Evolutionary conservation across 2,329 filamentous ascomycete genomes (phyloP).

Genomic region (Cordyceps fumosorosea): DNA sequence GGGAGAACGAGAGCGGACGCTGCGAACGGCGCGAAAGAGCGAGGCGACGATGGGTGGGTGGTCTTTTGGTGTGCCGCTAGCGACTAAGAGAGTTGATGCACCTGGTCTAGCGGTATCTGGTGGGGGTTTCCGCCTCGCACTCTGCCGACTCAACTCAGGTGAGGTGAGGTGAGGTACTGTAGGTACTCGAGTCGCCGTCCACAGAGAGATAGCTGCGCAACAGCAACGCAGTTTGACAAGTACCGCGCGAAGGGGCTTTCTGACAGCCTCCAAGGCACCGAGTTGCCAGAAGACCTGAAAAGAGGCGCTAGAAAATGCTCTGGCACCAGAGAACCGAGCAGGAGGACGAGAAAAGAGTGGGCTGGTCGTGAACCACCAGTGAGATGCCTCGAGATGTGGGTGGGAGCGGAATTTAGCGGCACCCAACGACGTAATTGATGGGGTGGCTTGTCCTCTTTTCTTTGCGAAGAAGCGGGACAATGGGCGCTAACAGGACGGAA

Average conservation of each 20-base stretch:
- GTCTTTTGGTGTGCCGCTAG: constrained; percentile 6
- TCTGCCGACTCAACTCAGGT: neutral
- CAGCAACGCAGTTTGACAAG: neutral
- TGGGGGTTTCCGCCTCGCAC: constrained; percentile 2
- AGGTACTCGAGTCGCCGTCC: neutral
- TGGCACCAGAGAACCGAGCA: neutral
- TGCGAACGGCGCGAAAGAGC: constrained; percentile 10
- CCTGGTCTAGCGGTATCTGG: constrained; percentile 2
- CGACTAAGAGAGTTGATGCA: constrained; percentile 1
- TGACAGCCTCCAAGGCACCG: neutral
- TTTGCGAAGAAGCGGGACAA: constrained; percentile 7
- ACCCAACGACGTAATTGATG: constrained; percentile 13
- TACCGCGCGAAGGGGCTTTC: neutral
- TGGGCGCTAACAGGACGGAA: constrained; percentile 4
- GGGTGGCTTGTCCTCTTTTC: constrained; percentile 4
- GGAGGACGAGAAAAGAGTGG: constrained; percentile 6
- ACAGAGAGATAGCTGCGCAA: neutral
- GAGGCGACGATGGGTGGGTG: neutral
- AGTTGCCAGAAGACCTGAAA: neutral
- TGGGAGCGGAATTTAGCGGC: constrained; percentile 11
- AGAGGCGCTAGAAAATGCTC: neutral
- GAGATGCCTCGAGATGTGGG: constrained; percentile 12
- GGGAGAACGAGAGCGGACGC: neutral
- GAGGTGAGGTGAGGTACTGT: neutral
- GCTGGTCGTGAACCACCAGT: neutral